Evolutionary conservation across 345 rosid genomes (phyloP), one percentile per base, ranked within the genome.

Genomic region (Mercurialis annua): DNA sequence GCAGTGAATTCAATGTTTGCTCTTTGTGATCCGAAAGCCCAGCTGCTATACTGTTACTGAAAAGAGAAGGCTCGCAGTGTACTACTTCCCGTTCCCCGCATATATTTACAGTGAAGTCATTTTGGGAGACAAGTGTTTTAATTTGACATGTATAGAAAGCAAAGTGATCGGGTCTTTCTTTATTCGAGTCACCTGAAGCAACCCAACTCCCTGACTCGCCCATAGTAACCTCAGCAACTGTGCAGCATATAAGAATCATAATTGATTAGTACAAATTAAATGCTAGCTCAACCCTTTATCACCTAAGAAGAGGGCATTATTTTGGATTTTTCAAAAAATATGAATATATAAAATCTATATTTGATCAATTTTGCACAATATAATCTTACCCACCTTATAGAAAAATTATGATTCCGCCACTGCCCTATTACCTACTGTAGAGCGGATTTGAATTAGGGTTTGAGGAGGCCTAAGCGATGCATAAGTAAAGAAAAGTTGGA

Each of bases 111-210:
- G 43, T 23, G 26, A 70, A 59, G 64, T 29, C 82, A 36, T 83
- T 68, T 75, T 77, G 68, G 47, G 82, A 80, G 31, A 85, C 68
- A 29, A 85, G 68, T 30, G 72, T 74, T 24, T 71, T 63, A 47
- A 80, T 73, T 79, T 77, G 77, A 76, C 62, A 30, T 56, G 68
- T 62, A 64, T 83, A 83, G 58, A 72, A 77, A 58, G 77, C 29
- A 64, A 87, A 83, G 53, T 73, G 70, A 72, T 85, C 85, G 29
- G 85, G 84, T 64, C 67, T 78, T 30, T n/a, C 55, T 77, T 52
- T 66, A 1, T 17, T 69, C 11, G 40, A 59, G 50, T 66, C 76
- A 40, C 57, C 14, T 29, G 78, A 67, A 54, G 66, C 77, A 66
- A 31, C 2, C 59, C 61, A 36, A 29, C 66, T 73, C 40, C 49